Evolutionary conservation across 2,329 filamentous ascomycete genomes (phyloP).

Genomic region (Cordyceps tenuipes): DNA sequence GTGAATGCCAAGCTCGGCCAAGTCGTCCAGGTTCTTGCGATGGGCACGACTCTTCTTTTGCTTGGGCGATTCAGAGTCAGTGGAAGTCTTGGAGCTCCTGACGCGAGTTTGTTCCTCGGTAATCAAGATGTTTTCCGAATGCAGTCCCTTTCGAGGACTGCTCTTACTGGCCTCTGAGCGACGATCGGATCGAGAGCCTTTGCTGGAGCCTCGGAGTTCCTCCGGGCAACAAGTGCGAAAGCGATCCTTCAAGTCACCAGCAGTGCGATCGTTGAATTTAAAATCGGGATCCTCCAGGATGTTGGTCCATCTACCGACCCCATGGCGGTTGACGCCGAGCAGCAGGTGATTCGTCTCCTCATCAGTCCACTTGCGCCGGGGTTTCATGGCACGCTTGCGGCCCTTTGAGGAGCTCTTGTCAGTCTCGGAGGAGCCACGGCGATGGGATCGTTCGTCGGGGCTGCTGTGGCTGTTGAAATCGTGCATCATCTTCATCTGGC

Average conservation of each 20-base stretch:
- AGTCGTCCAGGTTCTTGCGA: slow-evolving; percentile 47
- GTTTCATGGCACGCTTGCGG: slow-evolving; percentile 48
- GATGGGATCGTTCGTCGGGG: slow-evolving; percentile 19
- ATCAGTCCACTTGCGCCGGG: slow-evolving; percentile 55
- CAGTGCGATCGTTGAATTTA: slow-evolving; percentile 51
- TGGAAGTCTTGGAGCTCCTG: slow-evolving; percentile 20
- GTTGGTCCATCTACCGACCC: slow-evolving; percentile 57
- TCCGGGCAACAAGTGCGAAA: slow-evolving; percentile 58
- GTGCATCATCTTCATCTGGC: slow-evolving; percentile 30
- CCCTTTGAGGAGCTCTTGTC: slow-evolving; percentile 30
- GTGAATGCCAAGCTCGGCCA: slow-evolving; percentile 50
- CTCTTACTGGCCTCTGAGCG: slow-evolving; percentile 20
- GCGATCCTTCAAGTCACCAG: slow-evolving; percentile 57
- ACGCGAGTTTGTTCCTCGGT: slow-evolving; percentile 29
- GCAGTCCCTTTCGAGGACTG: slow-evolving; percentile 36
- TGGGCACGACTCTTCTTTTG: slow-evolving; percentile 45
- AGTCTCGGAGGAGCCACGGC: slow-evolving; percentile 21
- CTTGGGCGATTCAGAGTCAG: slow-evolving; percentile 29
- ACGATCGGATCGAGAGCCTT: slow-evolving; percentile 19
- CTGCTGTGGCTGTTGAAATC: slow-evolving; percentile 32
- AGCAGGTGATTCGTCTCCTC: slow-evolving; percentile 56
- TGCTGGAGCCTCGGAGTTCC: slow-evolving; percentile 43
- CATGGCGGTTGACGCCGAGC: slow-evolving; percentile 52
- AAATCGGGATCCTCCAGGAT: slow-evolving; percentile 55
- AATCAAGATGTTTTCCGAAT: slow-evolving; percentile 50